Conservation (phyloP, 495 filamentous ascomycete genomes). For the Penicillium cosmopolitanum region DNA sequence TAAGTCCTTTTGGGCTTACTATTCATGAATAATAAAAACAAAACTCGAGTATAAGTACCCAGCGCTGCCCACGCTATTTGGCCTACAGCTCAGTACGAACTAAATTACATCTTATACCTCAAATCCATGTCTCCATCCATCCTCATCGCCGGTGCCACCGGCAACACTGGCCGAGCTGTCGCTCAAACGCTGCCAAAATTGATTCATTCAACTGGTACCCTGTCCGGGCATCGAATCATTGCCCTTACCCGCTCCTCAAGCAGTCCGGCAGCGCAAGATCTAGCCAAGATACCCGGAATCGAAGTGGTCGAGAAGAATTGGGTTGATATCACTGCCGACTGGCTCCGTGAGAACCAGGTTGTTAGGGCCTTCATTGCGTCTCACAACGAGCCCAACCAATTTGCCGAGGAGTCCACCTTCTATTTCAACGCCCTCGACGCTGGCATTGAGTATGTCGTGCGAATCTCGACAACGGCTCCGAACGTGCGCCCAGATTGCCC, state of each 20-base stretch:
- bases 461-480: conserved; percentile 49
- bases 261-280: conserved; percentile 35
- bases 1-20: conserved; percentile 1
- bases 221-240: conserved; percentile 38
- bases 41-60: conserved; percentile 1
- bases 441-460: conserved; percentile 51
- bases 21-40: neutral
- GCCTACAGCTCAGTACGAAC: neutral
- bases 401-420: conserved; percentile 48
- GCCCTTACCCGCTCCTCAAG: conserved; percentile 42
- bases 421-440: conserved; percentile 41
- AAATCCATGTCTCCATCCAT: conserved; percentile 14
- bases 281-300: conserved; percentile 43
- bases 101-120: neutral
- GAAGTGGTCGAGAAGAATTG: conserved; percentile 47
- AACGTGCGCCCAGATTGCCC: conserved; percentile 43
- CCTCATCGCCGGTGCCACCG: conserved; percentile 18
- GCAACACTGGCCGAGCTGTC: conserved; percentile 38
- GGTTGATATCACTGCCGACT: conserved; percentile 44
- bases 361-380: conserved; percentile 47
- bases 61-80: neutral
- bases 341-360: conserved; percentile 46
- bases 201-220: conserved; percentile 27
- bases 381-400: conserved; percentile 42
- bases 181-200: conserved; percentile 38